These are phyloP conservation scores for Glarea lozoyensis DNA, from an alignment of 495 filamentous ascomycete species.

Conservation along the genomic window DNA sequence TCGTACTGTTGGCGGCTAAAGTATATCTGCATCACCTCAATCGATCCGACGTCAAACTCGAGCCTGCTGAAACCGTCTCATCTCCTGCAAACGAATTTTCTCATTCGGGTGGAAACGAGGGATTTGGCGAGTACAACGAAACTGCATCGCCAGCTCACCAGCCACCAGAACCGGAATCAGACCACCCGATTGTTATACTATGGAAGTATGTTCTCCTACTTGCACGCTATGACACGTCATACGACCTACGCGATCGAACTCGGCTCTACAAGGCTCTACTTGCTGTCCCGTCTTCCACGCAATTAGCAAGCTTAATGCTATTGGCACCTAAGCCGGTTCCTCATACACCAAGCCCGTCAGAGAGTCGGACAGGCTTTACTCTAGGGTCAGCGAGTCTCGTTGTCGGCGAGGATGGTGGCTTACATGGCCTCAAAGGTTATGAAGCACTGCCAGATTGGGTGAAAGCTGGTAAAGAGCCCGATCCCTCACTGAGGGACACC, in stretches of 20 bases:
- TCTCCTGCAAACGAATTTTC: constrained; percentile 16
- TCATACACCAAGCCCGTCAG: constrained; percentile 74
- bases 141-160: constrained; percentile 17
- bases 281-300: constrained; percentile 59
- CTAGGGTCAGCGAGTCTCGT: constrained; percentile 82
- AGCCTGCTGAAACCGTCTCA: too few relatives aligned
- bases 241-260: constrained; percentile 86
- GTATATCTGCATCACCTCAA: constrained; percentile 88
- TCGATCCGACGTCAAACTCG: constrained; percentile 5
- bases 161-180: constrained; percentile 31
- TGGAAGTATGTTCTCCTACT: constrained; percentile 81
- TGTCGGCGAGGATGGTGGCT: constrained; percentile 61
- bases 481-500: constrained; percentile 57
- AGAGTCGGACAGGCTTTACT: constrained; percentile 61
- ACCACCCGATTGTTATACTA: constrained; percentile 62
- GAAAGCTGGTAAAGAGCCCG: constrained; percentile 67
- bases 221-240: constrained; percentile 85
- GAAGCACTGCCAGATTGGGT: constrained; percentile 80
- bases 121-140: constrained; percentile 22
- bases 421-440: constrained; percentile 67
- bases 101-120: constrained; percentile 17
- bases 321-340: constrained; percentile 92
- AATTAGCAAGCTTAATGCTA: constrained; percentile 82
- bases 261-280: constrained; percentile 81
- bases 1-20: constrained; percentile 85